phyloP scores from a whole-genome alignment of 169 alveolate genomes.

The Plasmodium vivax region DNA sequence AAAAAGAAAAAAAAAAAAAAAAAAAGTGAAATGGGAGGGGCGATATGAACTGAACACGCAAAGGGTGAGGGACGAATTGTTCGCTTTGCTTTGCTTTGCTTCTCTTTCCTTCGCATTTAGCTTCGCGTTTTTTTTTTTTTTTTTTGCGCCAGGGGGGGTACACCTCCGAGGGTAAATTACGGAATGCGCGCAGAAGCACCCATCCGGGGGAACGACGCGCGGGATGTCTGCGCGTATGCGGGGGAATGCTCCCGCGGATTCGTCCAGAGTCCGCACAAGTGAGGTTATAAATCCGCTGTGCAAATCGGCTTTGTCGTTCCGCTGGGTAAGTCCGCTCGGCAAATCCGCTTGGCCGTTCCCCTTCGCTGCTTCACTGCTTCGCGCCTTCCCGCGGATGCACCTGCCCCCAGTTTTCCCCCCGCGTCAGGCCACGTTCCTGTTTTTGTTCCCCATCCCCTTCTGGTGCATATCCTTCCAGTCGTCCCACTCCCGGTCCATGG shows the following conservation, averaged over 20 bases:
- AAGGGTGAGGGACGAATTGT: neutral
- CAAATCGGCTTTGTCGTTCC: no score
- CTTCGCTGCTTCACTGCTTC: no score
- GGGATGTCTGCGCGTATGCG: neutral
- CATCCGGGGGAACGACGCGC: neutral
- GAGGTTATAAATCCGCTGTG: no score
- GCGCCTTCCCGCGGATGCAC: no score
- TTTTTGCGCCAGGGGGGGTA: neutral
- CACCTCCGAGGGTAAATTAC: neutral
- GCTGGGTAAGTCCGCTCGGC: no score
- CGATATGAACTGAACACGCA: neutral
- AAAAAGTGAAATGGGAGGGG: neutral
- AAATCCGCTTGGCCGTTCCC: no score
- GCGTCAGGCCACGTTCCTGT: constrained; percentile 18
- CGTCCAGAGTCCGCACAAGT: no score
- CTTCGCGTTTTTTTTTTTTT: neutral
- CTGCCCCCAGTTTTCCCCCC: no score
- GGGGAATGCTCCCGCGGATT: neutral
- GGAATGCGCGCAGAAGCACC: neutral
- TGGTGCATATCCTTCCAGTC: constrained; percentile 67
- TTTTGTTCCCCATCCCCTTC: constrained; percentile 64
- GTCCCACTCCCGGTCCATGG: constrained; percentile 45
- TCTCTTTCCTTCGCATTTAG: neutral
- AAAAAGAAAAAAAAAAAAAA: no score
- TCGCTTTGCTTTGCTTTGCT: no score